Conservation (phyloP, 768 basidiomycete species). For the Pilatotrama ljubarskyi region DNA sequence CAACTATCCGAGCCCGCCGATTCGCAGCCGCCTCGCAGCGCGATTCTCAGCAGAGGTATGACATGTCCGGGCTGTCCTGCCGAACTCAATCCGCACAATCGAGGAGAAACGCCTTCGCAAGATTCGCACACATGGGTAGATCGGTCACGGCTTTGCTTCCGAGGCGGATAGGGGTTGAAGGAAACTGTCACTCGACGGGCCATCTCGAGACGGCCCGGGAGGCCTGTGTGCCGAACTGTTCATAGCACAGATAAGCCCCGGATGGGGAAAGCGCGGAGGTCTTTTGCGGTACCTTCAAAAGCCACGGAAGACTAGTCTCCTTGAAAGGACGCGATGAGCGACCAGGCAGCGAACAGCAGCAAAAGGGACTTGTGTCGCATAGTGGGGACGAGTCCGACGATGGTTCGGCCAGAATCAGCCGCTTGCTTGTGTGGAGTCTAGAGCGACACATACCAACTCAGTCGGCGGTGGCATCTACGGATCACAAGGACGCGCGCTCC, state of each 20-base stretch:
- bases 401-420: constrained; percentile 2
- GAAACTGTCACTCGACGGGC: constrained; percentile 15
- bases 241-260: constrained; percentile 24
- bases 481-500: constrained; percentile 23
- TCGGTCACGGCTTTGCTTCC: constrained; percentile 21
- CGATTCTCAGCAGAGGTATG: constrained; percentile 3
- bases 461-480: constrained; percentile 9
- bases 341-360: background rate
- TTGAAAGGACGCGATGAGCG: constrained; percentile 3
- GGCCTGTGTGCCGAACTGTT: constrained; percentile 21
- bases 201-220: constrained; percentile 13
- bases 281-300: constrained; percentile 18
- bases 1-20: constrained; percentile 16
- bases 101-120: constrained; percentile 6
- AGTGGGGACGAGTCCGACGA: no score
- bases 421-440: background rate
- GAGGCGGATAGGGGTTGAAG: constrained; percentile 22
- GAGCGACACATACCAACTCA: constrained; percentile 6
- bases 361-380: background rate
- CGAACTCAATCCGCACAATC: constrained; percentile 11
- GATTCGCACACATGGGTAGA: constrained; percentile 16
- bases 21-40: background rate
- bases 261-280: constrained; percentile 16
- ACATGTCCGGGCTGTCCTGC: constrained; percentile 3
- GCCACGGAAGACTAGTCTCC: constrained; percentile 10